These are phyloP conservation scores for Gentiana dahurica DNA, from an alignment of 257 asterid species.

Conservation along the genomic window DNA sequence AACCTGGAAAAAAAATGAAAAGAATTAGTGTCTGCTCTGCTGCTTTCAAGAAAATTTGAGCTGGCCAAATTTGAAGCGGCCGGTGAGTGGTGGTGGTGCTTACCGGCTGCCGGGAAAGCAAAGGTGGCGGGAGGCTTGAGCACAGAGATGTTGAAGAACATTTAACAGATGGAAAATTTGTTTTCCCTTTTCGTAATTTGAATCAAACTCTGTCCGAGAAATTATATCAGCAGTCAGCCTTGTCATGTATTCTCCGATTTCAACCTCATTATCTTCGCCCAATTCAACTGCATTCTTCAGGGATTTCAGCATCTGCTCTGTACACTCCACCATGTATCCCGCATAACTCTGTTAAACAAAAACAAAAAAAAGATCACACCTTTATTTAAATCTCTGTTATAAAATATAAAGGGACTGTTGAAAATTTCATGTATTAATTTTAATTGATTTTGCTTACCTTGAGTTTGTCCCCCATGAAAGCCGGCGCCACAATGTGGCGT, in stretches of 20 bases:
- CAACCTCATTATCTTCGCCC: slow-evolving; percentile 47
- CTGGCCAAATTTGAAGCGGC: background rate
- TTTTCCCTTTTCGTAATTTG: slow-evolving; percentile 68
- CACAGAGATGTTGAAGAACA: slow-evolving; percentile 45
- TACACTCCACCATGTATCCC: slow-evolving; percentile 78
- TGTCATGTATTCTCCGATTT: slow-evolving; percentile 71
- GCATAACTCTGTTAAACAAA: slow-evolving; percentile 46
- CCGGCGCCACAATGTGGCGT: slow-evolving; percentile 85
- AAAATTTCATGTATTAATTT: background rate
- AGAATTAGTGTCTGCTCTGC: no score
- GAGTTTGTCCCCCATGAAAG: slow-evolving; percentile 74
- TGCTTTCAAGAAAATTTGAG: no score
- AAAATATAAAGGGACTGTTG: no score
- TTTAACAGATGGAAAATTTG: slow-evolving; percentile 57
- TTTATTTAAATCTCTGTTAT: no score
- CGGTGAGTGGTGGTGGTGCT: background rate
- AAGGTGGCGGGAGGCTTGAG: slow-evolving; percentile 55
- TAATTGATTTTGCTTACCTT: slow-evolving; percentile 33
- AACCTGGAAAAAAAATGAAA: slow-evolving; percentile 26
- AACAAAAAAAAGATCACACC: background rate
- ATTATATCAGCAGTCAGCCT: slow-evolving; percentile 82
- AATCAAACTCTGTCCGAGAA: slow-evolving; percentile 71
- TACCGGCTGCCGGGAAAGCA: slow-evolving; percentile 94
- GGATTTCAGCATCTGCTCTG: slow-evolving; percentile 42
- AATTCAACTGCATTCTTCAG: slow-evolving; percentile 22